Percentiles rank a stretch among this genome's conserved stretches.
Evolutionary conservation across 176 grass and related monocot genomes (phyloP).

Genomic region (Elymus sibiricus): DNA sequence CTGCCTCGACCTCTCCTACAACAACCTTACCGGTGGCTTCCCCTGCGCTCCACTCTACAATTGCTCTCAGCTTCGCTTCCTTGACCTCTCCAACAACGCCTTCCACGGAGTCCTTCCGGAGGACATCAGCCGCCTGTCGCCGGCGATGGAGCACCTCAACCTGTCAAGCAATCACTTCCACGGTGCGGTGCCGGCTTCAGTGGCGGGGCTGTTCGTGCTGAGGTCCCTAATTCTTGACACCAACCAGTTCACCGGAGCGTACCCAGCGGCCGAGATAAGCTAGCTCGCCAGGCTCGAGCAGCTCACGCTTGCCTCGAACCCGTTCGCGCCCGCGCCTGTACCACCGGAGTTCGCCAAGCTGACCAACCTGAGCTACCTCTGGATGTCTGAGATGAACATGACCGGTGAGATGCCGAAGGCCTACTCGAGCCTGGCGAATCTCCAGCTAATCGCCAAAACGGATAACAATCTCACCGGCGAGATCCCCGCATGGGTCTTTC

Average conservation of each 20-base stretch:
- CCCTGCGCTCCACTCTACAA: conserved; percentile 6
- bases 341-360: not conserved
- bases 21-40: not conserved
- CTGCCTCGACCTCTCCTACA: not conserved
- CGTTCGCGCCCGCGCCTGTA: not conserved
- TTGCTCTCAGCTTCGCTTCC: conserved; percentile 19
- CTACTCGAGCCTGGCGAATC: not conserved
- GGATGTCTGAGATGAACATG: not conserved
- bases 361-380: not conserved
- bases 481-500: conserved; percentile 34
- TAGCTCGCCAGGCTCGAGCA: not conserved
- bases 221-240: not conserved
- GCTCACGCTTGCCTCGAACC: not conserved
- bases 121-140: conserved; percentile 18
- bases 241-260: not conserved
- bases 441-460: not conserved
- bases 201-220: not conserved
- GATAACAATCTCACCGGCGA: conserved; percentile 13
- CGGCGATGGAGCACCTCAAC: conserved; percentile 10
- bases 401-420: not conserved
- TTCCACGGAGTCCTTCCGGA: conserved; percentile 27
- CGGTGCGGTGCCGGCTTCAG: conserved; percentile 15
- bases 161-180: conserved; percentile 30
- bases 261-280: not conserved
- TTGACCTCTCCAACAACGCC: conserved; percentile 38